Base-by-base conservation (phyloP, 768 basidiomycete genomes). In the Floccularia luteovirens region DNA sequence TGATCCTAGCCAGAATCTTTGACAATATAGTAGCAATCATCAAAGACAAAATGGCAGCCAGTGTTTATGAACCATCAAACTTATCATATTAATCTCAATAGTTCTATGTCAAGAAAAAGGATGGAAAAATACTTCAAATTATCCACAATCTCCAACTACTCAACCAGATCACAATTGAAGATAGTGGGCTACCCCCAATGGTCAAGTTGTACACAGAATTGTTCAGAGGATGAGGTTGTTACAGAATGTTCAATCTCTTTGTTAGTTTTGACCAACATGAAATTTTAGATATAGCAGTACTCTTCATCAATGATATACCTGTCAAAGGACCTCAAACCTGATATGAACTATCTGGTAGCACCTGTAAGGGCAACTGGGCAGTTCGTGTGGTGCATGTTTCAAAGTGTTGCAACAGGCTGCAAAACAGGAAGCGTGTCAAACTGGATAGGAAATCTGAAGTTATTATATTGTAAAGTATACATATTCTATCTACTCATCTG, bases 321-420 rank as follows among this genome's bases (percentile, higher is more conserved):
- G 44, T 58, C 16, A 50, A 54, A 41, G 55, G 65, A 11, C 66
- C 59, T 0, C 20, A 30, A 2, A 55, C 64, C 0, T 35, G 40
- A 3, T 70, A 71, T 32, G 54, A 45, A 1, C n/a, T n/a, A n/a
- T n/a, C n/a, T n/a, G n/a, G n/a, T n/a, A n/a, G n/a, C n/a, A n/a
- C n/a, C n/a, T n/a, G n/a, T n/a, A n/a, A n/a, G n/a, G n/a, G n/a
- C n/a, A n/a, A n/a, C n/a, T n/a, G n/a, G n/a, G n/a, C n/a, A n/a
- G n/a, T n/a, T n/a, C n/a, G n/a, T n/a, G n/a, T n/a, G n/a, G n/a
- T n/a, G n/a, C n/a, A n/a, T n/a, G n/a, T n/a, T n/a, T n/a, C n/a
- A n/a, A n/a, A n/a, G n/a, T n/a, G n/a, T n/a, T n/a, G n/a, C n/a
- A n/a, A n/a, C n/a, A n/a, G n/a, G n/a, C n/a, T n/a, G n/a, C n/a